phyloP scores from a whole-genome alignment of 176 grass and related monocot species.

The Bonia amplexicaulis region DNA sequence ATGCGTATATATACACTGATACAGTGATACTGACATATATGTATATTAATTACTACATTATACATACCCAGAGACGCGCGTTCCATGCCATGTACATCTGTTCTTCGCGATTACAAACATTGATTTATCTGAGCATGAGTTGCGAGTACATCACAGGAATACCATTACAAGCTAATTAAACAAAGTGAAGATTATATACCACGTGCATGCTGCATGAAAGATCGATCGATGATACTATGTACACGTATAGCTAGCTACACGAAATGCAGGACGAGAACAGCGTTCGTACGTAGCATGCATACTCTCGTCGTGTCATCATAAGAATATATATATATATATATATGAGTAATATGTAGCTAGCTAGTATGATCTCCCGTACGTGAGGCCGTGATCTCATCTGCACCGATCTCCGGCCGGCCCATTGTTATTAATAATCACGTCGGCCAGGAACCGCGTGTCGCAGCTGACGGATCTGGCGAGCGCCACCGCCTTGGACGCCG shows the following conservation, averaged over 20 bases:
- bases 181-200: neutral
- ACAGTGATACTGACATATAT: no score
- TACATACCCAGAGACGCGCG: no score
- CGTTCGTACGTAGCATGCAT: neutral
- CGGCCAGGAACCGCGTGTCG: conserved; percentile 29
- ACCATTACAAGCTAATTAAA: neutral
- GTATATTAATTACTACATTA: no score
- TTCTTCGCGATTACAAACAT: neutral
- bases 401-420: neutral
- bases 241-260: neutral
- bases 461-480: conserved; percentile 62
- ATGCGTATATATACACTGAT: neutral
- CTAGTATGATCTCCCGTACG: neutral
- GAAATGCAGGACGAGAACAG: neutral
- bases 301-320: neutral
- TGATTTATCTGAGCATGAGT: neutral
- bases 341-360: neutral
- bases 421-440: neutral
- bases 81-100: neutral
- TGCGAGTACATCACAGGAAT: neutral
- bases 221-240: neutral
- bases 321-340: neutral
- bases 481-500: conserved; percentile 33
- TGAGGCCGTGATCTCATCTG: neutral
- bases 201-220: neutral